Conservation (phyloP, 768 basidiomycete species). For the Brasilioporus rufonigricans region DNA sequence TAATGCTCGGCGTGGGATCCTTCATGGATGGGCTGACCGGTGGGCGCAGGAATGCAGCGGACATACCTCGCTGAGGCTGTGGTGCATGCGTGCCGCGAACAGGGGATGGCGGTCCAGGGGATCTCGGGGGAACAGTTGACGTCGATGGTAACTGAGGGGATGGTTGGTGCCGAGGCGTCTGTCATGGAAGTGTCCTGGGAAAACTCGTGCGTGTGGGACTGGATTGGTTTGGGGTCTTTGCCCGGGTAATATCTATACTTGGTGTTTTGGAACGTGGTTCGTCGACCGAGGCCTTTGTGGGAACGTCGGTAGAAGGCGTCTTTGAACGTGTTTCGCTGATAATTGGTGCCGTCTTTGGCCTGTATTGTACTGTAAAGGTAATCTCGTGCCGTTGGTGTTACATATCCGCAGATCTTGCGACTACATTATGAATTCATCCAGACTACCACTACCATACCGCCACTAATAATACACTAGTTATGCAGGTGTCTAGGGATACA, state of each 20-base stretch:
- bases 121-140: conserved; percentile 25
- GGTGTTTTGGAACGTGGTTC: conserved; percentile 24
- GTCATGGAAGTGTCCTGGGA: conserved; percentile 19
- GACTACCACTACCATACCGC: too few species aligned
- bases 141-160: conserved; percentile 33
- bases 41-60: conserved; percentile 57
- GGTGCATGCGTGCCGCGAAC: conserved; percentile 40
- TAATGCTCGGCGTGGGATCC: conserved; percentile 79
- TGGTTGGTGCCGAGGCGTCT: conserved; percentile 26
- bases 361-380: too few species aligned
- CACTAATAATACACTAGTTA: background rate
- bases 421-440: too few species aligned
- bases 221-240: conserved; percentile 19
- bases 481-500: conserved; percentile 3
- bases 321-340: conserved; percentile 17
- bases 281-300: conserved; percentile 10
- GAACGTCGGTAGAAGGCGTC: conserved; percentile 15
- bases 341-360: conserved; percentile 10
- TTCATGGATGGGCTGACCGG: conserved; percentile 46
- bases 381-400: too few species aligned
- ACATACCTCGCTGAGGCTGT: conserved; percentile 41
- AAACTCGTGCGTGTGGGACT: conserved; percentile 17
- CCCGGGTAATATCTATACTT: conserved; percentile 13
- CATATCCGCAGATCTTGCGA: too few species aligned
- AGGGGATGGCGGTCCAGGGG: conserved; percentile 37